These are phyloP conservation scores for Waltiozyma sp. DNA, from an alignment of 1,139 yeast genomes.

Conservation along the genomic window DNA sequence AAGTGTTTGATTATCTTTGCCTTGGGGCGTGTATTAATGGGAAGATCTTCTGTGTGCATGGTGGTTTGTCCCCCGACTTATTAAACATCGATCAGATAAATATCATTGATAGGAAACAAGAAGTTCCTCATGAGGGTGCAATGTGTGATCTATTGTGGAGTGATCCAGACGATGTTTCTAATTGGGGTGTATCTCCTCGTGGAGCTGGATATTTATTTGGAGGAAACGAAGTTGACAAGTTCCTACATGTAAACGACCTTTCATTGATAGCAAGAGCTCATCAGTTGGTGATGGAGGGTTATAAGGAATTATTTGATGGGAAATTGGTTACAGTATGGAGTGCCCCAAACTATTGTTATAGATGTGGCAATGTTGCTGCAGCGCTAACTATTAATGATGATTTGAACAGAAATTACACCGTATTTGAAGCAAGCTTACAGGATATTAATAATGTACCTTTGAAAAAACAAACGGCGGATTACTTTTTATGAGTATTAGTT, in stretches of 20 bases:
- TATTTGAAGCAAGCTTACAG: slow-evolving; percentile 73
- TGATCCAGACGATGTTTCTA: slow-evolving; percentile 92
- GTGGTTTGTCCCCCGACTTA: slow-evolving; percentile 91
- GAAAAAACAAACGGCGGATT: slow-evolving; percentile 69
- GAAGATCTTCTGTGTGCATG: slow-evolving; percentile 84
- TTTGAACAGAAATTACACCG: slow-evolving; percentile 60
- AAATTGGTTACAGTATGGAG: slow-evolving; percentile 87
- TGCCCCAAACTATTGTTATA: slow-evolving; percentile 90
- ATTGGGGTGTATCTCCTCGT: slow-evolving; percentile 96
- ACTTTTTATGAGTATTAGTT: slow-evolving; percentile 31
- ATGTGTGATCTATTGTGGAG: slow-evolving; percentile 98
- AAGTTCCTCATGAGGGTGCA: slow-evolving; percentile 98
- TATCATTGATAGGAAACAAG: slow-evolving; percentile 49
- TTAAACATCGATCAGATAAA: slow-evolving; percentile 84
- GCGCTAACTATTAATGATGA: slow-evolving; percentile 70
- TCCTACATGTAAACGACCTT: slow-evolving; percentile 69
- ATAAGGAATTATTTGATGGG: slow-evolving; percentile 76
- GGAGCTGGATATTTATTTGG: slow-evolving; percentile 98
- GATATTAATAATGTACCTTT: slow-evolving; percentile 50
- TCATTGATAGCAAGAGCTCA: slow-evolving; percentile 93
- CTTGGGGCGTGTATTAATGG: slow-evolving; percentile 80
- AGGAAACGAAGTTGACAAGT: slow-evolving; percentile 73
- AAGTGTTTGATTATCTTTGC: slow-evolving; percentile 86
- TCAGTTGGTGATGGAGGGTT: slow-evolving; percentile 97
- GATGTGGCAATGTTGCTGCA: slow-evolving; percentile 94